Percentiles rank a stretch among this genome's conserved stretches.
These are phyloP conservation scores for Keithomyces neogunnii DNA, from an alignment of 2,329 filamentous ascomycete species.

Conservation along the genomic window DNA sequence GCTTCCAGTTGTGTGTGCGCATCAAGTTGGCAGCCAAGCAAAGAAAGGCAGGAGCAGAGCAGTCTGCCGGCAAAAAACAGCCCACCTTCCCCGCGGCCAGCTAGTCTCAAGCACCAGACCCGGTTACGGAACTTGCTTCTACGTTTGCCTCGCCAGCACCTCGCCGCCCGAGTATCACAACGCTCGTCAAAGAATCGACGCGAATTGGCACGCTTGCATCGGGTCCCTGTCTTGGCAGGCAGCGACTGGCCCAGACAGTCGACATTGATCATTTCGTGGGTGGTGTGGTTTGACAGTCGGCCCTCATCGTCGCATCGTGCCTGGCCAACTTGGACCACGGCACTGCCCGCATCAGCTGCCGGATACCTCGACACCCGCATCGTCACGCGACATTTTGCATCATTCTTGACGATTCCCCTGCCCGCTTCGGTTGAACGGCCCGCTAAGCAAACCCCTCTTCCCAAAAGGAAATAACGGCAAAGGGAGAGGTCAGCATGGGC, in stretches of 20 bases:
- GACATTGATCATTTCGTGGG: not conserved
- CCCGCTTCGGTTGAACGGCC: not conserved
- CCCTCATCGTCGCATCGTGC: not conserved
- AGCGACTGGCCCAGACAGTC: not conserved
- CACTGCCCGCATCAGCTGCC: not conserved
- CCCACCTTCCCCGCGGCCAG: not conserved
- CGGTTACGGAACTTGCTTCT: not conserved
- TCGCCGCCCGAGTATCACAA: not conserved
- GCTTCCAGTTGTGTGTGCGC: not conserved
- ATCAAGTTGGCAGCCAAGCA: too few relatives aligned
- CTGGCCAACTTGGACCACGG: not conserved
- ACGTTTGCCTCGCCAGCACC: not conserved
- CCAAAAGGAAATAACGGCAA: not conserved
- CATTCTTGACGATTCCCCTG: not conserved
- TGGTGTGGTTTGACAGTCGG: not conserved
- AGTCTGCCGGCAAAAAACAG: not conserved
- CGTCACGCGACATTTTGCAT: constrained; percentile 4
- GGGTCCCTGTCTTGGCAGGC: not conserved
- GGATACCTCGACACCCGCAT: not conserved
- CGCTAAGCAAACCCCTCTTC: not conserved
- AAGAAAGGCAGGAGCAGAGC: too few relatives aligned
- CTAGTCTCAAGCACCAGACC: not conserved
- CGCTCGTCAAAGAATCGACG: not conserved
- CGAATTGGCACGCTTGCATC: not conserved
- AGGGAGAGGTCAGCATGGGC: constrained; percentile 20